These are phyloP conservation scores for Magnaporthiopsis poae DNA, from an alignment of 2,329 filamentous ascomycete species.

Conservation along the genomic window DNA sequence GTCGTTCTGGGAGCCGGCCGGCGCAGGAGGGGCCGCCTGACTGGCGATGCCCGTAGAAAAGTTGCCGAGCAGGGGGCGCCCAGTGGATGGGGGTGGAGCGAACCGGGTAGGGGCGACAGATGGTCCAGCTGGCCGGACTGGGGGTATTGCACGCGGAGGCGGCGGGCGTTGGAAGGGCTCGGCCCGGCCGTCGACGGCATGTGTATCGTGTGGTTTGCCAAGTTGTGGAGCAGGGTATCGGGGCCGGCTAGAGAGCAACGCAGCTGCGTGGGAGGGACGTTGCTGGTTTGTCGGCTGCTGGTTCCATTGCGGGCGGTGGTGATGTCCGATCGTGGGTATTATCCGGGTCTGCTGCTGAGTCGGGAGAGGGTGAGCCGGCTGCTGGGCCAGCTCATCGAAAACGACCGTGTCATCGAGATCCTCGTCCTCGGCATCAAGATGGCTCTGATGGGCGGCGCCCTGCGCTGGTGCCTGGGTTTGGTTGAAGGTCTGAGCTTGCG, in stretches of 20 bases:
- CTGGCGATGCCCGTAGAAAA: conserved; percentile 6
- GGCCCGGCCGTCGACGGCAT: neutral
- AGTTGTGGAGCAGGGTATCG: conserved; percentile 11
- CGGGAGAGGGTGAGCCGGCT: conserved; percentile 27
- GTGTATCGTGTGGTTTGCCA: neutral
- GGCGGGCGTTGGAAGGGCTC: conserved; percentile 5
- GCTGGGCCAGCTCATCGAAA: conserved; percentile 34
- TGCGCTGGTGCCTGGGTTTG: conserved; percentile 17
- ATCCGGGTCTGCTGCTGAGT: conserved; percentile 22
- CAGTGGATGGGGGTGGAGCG: conserved; percentile 10
- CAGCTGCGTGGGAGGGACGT: conserved; percentile 7
- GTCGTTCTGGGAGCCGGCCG: conserved; percentile 11
- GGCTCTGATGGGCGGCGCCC: conserved; percentile 18
- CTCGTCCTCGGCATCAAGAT: conserved; percentile 43
- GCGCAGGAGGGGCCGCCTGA: neutral
- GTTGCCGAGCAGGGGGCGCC: neutral
- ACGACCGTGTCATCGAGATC: conserved; percentile 51
- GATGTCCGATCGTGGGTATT: conserved; percentile 9
- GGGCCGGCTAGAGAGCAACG: conserved; percentile 6
- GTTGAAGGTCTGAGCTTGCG: conserved; percentile 33
- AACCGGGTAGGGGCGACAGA: neutral
- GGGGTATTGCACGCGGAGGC: conserved; percentile 9
- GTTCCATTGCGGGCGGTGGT: conserved; percentile 16
- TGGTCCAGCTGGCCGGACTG: conserved; percentile 1
- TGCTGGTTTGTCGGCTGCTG: conserved; percentile 8